Evolutionary conservation across 75 land plant species (phyloP), one percentile per base, ranked within the genome.

Genomic region (Cupressus sempervirens): DNA sequence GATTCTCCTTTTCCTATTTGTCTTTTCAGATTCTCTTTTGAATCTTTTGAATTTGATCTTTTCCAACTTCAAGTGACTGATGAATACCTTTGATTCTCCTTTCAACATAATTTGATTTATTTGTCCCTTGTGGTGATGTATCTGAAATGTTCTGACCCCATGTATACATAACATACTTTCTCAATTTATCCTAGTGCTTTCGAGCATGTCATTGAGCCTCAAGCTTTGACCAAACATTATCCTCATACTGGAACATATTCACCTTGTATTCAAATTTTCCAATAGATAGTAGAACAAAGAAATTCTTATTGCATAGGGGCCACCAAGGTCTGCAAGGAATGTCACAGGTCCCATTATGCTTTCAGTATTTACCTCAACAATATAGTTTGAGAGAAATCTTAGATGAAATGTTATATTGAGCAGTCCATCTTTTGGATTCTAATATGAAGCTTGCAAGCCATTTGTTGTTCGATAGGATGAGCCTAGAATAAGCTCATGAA

Each of bases 401-500:
- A 92, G 34, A 67, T 75, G 86, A 82, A 94, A 82, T 52, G 94
- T 94, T 0, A 76, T 88, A 87, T 94, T 94, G 65, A 94, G 38
- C 29, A 91, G 68, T n/a, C 94, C 94, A 85, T 91, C 90, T 43
- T 48, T 87, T n/a, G 93, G 68, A 76, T 46, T 91, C 48, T 88
- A 84, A 77, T 92, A 90, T 13, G 95, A 94, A 14, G 87, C 95
- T 83, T 85, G 86, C 7, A 94, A 88, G 43, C 87, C 41, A 83
- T 29, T 86, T 58, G 80, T 34, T 20, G 84, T 90, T 73, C 45
- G 36, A 54, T 90, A 85, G 29, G 53, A 85, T n/a, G 93, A 88
- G 53, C 95, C 95, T 4, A 90, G 89, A 45, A 92, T 73, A 84
- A 91, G 91, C 48, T 91, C 94, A 84, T 91, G 91, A 86, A 94